These are phyloP conservation scores for Cephaloascus fragrans DNA, from an alignment of 805 yeast genomes.

Conservation along the genomic window DNA sequence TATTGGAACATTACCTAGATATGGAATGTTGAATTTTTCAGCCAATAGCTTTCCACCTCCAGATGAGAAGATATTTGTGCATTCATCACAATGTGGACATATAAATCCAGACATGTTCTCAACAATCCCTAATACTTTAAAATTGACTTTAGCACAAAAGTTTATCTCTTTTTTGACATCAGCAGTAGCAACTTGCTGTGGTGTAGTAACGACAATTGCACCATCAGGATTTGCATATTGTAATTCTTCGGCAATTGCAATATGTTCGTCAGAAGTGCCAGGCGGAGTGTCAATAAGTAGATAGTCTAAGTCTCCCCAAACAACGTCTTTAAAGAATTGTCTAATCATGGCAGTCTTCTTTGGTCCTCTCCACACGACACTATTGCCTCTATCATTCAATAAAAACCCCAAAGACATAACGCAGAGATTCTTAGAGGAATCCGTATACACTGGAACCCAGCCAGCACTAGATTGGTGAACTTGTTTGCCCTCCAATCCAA, in stretches of 20 bases:
- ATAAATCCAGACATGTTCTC: constrained; percentile 97
- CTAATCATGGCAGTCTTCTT: constrained; percentile 96
- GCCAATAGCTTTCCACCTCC: constrained; percentile 86
- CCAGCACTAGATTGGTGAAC: constrained; percentile 76
- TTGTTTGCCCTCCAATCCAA: constrained; percentile 74
- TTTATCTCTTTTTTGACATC: constrained; percentile 93
- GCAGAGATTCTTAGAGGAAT: constrained; percentile 32
- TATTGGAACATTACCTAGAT: constrained; percentile 83
- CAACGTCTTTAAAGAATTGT: constrained; percentile 84
- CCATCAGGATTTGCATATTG: constrained; percentile 72
- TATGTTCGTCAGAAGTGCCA: constrained; percentile 97
- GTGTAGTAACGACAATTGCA: constrained; percentile 92
- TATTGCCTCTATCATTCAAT: constrained; percentile 72
- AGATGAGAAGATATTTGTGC: constrained; percentile 82
- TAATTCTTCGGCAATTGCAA: constrained; percentile 89
- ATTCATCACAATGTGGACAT: constrained; percentile 89
- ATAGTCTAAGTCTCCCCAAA: constrained; percentile 73
- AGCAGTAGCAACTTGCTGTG: constrained; percentile 86
- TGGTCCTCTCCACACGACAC: constrained; percentile 98
- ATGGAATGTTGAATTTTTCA: constrained; percentile 48
- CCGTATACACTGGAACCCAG: constrained; percentile 78
- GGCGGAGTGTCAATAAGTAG: constrained; percentile 95
- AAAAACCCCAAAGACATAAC: constrained; percentile 88
- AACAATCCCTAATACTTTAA: constrained; percentile 72
- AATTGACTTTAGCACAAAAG: constrained; percentile 80